Conservation (phyloP, 305 asterid genomes). For the Fraxinus greggii region DNA sequence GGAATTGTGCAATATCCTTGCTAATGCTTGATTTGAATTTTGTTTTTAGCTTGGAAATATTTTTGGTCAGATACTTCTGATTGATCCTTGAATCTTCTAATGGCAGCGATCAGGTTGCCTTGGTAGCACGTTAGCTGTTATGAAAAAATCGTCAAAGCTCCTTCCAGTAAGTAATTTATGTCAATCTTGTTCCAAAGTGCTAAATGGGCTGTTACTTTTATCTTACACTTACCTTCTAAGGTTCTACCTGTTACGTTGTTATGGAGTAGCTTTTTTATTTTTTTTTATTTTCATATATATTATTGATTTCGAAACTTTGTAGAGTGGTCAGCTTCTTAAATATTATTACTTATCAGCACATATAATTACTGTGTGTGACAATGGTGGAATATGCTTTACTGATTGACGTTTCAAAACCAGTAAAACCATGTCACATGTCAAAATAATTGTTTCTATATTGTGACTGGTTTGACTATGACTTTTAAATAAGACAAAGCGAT, state of each 20-base stretch:
- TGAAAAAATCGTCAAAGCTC: constrained; percentile 87
- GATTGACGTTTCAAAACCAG: background rate
- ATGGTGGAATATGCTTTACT: background rate
- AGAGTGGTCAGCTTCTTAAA: background rate
- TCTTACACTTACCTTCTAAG: constrained; percentile 3
- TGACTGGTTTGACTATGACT: background rate
- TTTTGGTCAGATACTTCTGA: background rate
- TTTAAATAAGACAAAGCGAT: background rate
- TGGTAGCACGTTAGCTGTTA: constrained; percentile 91
- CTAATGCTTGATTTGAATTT: constrained; percentile 7
- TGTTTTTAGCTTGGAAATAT: background rate
- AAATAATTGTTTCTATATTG: background rate
- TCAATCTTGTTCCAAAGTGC: background rate
- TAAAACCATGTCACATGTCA: background rate
- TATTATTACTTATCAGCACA: background rate
- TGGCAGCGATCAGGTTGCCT: constrained; percentile 95
- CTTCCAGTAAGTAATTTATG: constrained; percentile 54
- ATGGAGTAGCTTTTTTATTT: constrained; percentile 4
- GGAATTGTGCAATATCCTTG: constrained; percentile 5
- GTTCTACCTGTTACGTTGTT: background rate
- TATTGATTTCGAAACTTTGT: background rate
- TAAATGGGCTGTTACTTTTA: constrained; percentile 5
- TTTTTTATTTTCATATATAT: background rate
- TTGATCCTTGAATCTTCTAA: constrained; percentile 26
- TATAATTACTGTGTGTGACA: background rate